Percentiles rank a stretch among this genome's conserved stretches.
phyloP scores from a whole-genome alignment of 1,284 basidiomycete genomes.

The Ganoderma sinense region DNA sequence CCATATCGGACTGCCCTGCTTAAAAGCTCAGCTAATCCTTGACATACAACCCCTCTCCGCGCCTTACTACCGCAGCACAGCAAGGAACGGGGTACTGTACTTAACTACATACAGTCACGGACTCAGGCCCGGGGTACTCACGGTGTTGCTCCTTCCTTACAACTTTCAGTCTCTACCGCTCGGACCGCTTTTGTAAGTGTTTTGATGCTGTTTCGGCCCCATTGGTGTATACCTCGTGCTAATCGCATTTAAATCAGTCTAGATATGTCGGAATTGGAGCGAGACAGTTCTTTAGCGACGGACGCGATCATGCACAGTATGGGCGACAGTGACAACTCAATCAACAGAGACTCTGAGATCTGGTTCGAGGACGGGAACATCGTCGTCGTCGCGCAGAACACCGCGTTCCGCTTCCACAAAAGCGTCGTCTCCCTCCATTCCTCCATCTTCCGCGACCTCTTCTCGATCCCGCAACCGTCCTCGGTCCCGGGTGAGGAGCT shows the following conservation, averaged over 20 bases:
- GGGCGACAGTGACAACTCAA: neutral
- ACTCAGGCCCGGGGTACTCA: too few species aligned
- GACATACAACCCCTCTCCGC: neutral
- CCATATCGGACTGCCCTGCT: neutral
- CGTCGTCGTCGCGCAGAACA: conserved; percentile 10
- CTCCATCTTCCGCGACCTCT: conserved; percentile 14
- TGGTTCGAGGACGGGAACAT: conserved; percentile 21
- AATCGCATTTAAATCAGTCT: neutral
- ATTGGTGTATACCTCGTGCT: neutral
- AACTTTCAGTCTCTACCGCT: too few species aligned
- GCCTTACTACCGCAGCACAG: neutral
- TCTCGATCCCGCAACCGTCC: conserved; percentile 12
- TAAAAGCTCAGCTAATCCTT: too few species aligned
- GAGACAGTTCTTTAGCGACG: neutral
- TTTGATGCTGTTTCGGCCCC: neutral
- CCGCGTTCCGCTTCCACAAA: conserved; percentile 15
- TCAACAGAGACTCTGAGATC: neutral
- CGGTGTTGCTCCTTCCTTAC: too few species aligned
- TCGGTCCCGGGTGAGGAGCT: neutral
- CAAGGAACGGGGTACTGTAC: too few species aligned
- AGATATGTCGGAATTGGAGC: neutral
- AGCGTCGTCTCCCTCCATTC: conserved; percentile 15
- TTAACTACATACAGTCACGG: too few species aligned
- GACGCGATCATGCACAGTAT: neutral
- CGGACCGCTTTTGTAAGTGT: neutral